phyloP scores from a whole-genome alignment of 306 rosid genomes.

The Albizia julibrissin region DNA sequence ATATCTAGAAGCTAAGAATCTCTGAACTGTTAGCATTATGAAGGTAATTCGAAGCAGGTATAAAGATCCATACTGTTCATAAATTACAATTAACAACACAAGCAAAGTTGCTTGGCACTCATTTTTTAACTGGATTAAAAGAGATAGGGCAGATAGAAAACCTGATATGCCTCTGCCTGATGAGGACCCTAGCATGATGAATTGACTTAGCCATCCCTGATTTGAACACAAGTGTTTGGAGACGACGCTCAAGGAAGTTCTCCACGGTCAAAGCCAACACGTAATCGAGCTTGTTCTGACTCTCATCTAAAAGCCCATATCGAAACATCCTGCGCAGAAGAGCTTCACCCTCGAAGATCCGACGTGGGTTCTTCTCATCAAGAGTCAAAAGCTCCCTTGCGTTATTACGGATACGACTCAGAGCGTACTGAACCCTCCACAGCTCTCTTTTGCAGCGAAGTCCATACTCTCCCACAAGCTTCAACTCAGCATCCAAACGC shows the following conservation, averaged over 20 bases:
- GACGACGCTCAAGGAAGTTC: constrained; percentile 61
- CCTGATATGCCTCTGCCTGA: constrained; percentile 63
- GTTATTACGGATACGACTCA: constrained; percentile 58
- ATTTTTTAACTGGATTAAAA: not conserved
- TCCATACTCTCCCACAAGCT: constrained; percentile 59
- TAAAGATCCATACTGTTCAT: not conserved
- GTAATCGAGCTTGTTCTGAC: constrained; percentile 59
- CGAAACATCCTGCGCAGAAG: constrained; percentile 55
- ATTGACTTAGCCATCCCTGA: constrained; percentile 68
- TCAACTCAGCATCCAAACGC: constrained; percentile 59
- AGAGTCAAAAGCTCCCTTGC: constrained; percentile 56
- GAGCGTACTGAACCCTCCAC: constrained; percentile 59
- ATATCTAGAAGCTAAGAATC: not conserved
- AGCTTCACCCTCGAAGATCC: constrained; percentile 65
- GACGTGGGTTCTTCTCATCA: constrained; percentile 61
- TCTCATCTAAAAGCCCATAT: constrained; percentile 55
- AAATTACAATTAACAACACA: too few relatives aligned
- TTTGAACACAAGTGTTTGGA: constrained; percentile 57
- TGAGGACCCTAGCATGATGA: constrained; percentile 64
- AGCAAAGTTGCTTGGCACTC: not conserved
- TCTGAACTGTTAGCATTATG: not conserved
- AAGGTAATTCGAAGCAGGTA: not conserved
- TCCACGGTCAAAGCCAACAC: constrained; percentile 63
- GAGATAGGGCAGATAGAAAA: not conserved
- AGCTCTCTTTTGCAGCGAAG: constrained; percentile 60